Evolutionary conservation across 768 basidiomycete genomes (phyloP).

Genomic region (Lentinula sp.): DNA sequence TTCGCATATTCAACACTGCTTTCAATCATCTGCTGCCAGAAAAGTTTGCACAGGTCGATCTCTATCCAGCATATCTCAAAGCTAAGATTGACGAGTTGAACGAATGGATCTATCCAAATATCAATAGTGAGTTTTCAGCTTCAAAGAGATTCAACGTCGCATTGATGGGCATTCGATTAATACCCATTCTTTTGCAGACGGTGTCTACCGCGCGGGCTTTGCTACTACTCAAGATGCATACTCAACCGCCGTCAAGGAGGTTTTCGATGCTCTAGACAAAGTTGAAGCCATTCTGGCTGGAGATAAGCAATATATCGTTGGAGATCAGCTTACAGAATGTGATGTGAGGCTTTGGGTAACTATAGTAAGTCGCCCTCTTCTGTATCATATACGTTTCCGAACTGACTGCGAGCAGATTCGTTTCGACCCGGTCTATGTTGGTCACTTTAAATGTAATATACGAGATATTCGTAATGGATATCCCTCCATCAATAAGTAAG

Average conservation of each 20-base stretch:
- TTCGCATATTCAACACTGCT: slow-evolving; percentile 84
- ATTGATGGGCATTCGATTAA: background rate
- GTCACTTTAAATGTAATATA: slow-evolving; percentile 93
- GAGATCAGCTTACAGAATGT: slow-evolving; percentile 77
- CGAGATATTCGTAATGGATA: slow-evolving; percentile 83
- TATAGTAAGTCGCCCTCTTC: slow-evolving; percentile 47
- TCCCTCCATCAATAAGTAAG: slow-evolving; percentile 68
- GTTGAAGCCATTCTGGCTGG: slow-evolving; percentile 73
- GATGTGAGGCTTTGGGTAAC: slow-evolving; percentile 91
- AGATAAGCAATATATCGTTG: slow-evolving; percentile 73
- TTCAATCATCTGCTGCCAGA: slow-evolving; percentile 71
- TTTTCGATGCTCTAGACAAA: slow-evolving; percentile 78
- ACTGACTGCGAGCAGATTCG: slow-evolving; percentile 46
- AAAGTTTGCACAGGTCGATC: slow-evolving; percentile 60
- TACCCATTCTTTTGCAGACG: slow-evolving; percentile 37
- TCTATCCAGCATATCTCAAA: slow-evolving; percentile 72
- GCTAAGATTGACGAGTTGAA: slow-evolving; percentile 81
- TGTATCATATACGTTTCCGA: background rate
- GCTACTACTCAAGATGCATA: slow-evolving; percentile 80
- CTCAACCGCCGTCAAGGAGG: slow-evolving; percentile 60
- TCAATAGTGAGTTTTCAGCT: slow-evolving; percentile 61
- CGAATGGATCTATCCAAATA: slow-evolving; percentile 78
- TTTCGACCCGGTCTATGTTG: slow-evolving; percentile 86
- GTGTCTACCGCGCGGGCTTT: slow-evolving; percentile 89
- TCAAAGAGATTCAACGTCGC: no score